Conservation (phyloP, 352 stramenopile species). For the Phytopythium helicoides region DNA sequence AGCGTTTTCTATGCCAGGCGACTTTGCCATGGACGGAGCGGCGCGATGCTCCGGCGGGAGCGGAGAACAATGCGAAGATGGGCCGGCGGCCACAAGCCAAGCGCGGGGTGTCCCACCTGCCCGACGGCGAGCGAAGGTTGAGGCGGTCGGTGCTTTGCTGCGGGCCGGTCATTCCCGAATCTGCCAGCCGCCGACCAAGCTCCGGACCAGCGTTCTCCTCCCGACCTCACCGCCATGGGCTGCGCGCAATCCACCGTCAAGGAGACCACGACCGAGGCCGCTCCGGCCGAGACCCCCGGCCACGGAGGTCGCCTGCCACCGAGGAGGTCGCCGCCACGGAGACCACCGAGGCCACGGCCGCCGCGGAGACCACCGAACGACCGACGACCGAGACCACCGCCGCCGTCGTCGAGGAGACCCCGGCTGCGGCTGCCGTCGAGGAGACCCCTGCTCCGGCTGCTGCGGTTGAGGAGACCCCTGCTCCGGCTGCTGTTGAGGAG, state of each 20-base stretch:
- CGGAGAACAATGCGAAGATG: slow-evolving; percentile 8
- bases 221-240: slow-evolving; percentile 2
- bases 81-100: not conserved
- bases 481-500: not conserved
- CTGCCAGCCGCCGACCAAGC: not conserved
- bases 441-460: not conserved
- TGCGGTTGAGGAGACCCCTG: not conserved
- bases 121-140: not conserved
- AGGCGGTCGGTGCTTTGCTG: no score
- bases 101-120: not conserved
- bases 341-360: slow-evolving; percentile 5
- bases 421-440: slow-evolving; percentile 1
- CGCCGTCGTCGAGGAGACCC: slow-evolving; percentile 1
- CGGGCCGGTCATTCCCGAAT: slow-evolving; percentile 1
- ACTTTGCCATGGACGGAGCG: not conserved
- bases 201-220: not conserved
- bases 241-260: slow-evolving; percentile 9
- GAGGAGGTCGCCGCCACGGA: slow-evolving; percentile 6
- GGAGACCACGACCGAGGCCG: slow-evolving; percentile 5
- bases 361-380: no score
- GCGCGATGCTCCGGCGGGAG: slow-evolving; percentile 1
- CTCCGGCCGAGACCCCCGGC: slow-evolving; percentile 6
- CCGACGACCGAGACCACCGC: not conserved
- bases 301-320: slow-evolving; percentile 5
- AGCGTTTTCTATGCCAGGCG: slow-evolving; percentile 1